Base-by-base conservation (phyloP, 441 rosid genomes). In the Daphne laureola region DNA sequence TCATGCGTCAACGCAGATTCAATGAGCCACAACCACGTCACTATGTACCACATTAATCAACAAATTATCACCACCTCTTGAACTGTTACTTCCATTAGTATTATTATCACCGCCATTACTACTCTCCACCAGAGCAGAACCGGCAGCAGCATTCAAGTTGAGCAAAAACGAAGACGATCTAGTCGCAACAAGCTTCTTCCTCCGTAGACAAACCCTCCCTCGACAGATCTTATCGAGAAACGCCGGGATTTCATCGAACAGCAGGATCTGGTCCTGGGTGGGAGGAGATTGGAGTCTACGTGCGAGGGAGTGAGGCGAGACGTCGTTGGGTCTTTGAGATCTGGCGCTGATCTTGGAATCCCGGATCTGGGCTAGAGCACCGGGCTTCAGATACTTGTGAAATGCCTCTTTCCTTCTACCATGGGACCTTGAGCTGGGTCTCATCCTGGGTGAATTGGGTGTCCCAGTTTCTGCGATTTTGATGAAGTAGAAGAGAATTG, bases 331-430 rank as follows among this genome's bases (percentile, higher is more conserved):
- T 49, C 17, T 66, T 54, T 52, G 58, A 53, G 69, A 73, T 62
- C 76, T 76, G 49, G 75, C 69, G 56, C 61, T 70, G 71, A 79
- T 74, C 43, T 68, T 78, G 26, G 78, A 72, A 72, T 82, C 78
- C 14, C 88, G 68, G 66, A 82, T 69, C 53, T 67, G 75, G 16
- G 88, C 83, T 40, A 84, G 82, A 8, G 86, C 86, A 17, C 93
- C 86, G 8, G 88, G 86, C 53, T 82, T 84, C 14, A 84, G 58
- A 67, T 72, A 84, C 42, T 63, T 66, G 45, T 66, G 66, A 68
- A 63, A 61, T 14, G 66, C 72, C 21, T 64, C 69, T 59, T 44
- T 59, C 35, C 55, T 76, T 17, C 59, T 64, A 43, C 26, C 55
- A 41, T 68, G 60, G 16, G 73, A 60, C 59, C 62, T 67, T 8